Evolutionary conservation across 2,329 filamentous ascomycete genomes (phyloP), one percentile per base, ranked within the genome.

Genomic region (Chalaropsis thielavioides): DNA sequence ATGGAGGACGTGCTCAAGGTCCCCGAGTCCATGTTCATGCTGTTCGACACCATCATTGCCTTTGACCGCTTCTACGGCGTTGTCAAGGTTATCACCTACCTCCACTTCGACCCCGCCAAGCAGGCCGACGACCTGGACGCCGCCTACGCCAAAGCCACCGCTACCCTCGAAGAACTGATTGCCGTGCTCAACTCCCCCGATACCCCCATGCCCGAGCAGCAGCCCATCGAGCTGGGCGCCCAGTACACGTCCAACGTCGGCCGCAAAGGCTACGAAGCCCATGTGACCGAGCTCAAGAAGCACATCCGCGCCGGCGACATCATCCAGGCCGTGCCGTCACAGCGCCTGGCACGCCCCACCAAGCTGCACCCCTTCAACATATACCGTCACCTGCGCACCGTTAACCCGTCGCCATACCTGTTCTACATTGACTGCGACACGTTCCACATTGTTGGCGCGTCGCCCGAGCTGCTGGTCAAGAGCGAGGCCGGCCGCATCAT

Each of bases 301-400:
- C 92, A 97, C 79, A 97, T 99, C 70, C 82, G 84, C 70, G 82
- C 83, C 68, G 94, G 94, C 70, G 91, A 97, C 78, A 97, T 99
- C 73, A 97, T 99, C 76, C 94, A 99, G 75, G 90, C 91, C 0
- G 94, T 99, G 17, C 94, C 94, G 1, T 96, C 91, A 51, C 94
- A 99, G 76, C 85, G 94, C 63, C 89, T 97, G 72, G 87, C 92
- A 7, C 84, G 92, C 35, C 92, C 92, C 15, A 99, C 94, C 2
- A 85, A 84, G 65, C 80, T 99, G 54, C 94, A 99, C 75, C 92
- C 94, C 0, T 99, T 97, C 81, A 99, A 97, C 79, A 89, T 99
- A 71, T 99, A 97, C 80, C 86, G 92, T 64, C 90, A 96, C 74
- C 82, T 99, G 44, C 89, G 94, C 68, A 96, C 90, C n/a, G 89